A percentile compares a stretch with the other conserved stretches of the same genome.
These are phyloP conservation scores for Scheffersomyces amazonensis DNA, from an alignment of 805 yeast species.

Conservation along the genomic window DNA sequence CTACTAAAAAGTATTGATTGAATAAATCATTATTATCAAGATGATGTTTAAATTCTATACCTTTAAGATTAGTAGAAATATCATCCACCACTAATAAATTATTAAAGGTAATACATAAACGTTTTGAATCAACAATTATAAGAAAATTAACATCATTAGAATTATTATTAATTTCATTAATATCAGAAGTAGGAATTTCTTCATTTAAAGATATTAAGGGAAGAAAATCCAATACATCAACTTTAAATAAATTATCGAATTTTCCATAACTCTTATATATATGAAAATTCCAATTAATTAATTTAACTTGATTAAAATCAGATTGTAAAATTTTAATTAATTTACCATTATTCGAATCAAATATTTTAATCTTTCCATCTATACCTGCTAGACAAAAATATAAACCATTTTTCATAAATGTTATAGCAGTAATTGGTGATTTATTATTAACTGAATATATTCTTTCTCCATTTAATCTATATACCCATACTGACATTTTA, in stretches of 20 bases:
- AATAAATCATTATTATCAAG: constrained; percentile 19
- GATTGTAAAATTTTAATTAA: constrained; percentile 24
- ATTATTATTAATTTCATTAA: neutral
- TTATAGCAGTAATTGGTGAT: constrained; percentile 26
- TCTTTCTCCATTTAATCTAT: constrained; percentile 51
- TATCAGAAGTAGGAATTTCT: neutral
- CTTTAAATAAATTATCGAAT: constrained; percentile 21
- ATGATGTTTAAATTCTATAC: constrained; percentile 10
- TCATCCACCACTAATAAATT: constrained; percentile 25
- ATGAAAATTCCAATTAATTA: constrained; percentile 17
- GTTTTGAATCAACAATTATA: constrained; percentile 17
- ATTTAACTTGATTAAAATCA: constrained; percentile 10
- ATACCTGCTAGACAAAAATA: constrained; percentile 44
- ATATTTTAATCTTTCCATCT: constrained; percentile 41
- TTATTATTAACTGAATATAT: constrained; percentile 47
- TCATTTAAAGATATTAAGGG: constrained; percentile 28
- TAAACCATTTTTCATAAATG: constrained; percentile 35
- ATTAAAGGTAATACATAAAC: constrained; percentile 25
- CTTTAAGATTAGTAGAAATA: constrained; percentile 9
- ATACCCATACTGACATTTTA: constrained; percentile 46
- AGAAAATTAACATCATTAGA: constrained; percentile 16
- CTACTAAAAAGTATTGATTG: constrained; percentile 23
- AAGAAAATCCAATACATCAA: constrained; percentile 26
- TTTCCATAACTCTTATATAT: constrained; percentile 1
- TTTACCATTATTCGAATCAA: constrained; percentile 47